phyloP scores from a whole-genome alignment of 148 eudicot genomes.

The Vaccinium darrowii region DNA sequence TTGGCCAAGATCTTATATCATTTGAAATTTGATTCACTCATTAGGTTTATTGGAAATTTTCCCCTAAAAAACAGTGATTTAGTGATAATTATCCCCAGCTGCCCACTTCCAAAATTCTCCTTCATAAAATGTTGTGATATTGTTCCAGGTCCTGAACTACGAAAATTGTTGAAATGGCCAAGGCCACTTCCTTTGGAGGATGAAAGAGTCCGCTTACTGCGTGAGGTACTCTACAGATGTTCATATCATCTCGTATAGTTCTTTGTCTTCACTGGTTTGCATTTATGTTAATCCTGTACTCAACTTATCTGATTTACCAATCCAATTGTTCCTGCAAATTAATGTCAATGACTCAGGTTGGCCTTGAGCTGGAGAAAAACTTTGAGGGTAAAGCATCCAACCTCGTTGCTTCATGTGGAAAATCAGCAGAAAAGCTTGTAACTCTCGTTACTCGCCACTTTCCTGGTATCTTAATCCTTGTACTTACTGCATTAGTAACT shows the following conservation, averaged over 20 bases:
- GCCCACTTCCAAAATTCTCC: background rate
- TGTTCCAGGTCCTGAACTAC: constrained; percentile 62
- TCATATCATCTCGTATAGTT: background rate
- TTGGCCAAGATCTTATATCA: background rate
- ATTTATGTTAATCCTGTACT: background rate
- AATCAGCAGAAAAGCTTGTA: constrained; percentile 78
- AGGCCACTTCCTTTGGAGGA: constrained; percentile 80
- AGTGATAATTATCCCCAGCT: background rate
- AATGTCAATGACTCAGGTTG: constrained; percentile 50
- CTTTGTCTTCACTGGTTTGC: background rate
- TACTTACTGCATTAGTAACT: background rate
- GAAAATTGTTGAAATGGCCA: constrained; percentile 72
- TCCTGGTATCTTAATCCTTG: constrained; percentile 49
- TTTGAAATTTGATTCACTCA: background rate
- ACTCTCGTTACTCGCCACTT: constrained; percentile 59
- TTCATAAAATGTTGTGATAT: background rate
- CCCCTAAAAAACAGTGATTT: background rate
- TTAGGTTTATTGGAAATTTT: background rate
- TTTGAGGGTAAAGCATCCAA: constrained; percentile 85
- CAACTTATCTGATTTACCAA: background rate
- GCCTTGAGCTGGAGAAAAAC: constrained; percentile 66
- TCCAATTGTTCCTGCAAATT: background rate
- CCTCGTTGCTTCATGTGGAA: constrained; percentile 68
- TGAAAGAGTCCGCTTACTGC: constrained; percentile 75
- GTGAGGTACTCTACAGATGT: constrained; percentile 47